These are phyloP conservation scores for Aspergillus hortae DNA, from an alignment of 2,329 filamentous ascomycete species.

Conservation along the genomic window DNA sequence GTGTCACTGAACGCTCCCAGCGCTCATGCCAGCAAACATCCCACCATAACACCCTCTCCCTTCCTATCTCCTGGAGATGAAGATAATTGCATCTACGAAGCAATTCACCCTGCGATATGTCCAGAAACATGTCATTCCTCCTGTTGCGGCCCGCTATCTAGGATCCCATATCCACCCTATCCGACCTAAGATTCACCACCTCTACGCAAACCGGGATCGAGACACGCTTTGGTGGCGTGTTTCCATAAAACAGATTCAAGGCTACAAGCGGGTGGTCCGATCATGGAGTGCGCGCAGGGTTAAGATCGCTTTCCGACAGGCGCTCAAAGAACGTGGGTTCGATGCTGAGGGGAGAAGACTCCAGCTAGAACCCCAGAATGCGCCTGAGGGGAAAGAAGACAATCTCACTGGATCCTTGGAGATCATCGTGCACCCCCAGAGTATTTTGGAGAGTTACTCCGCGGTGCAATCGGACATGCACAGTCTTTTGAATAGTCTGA, in stretches of 20 bases:
- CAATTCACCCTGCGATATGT: conserved; percentile 24
- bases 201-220: conserved; percentile 35
- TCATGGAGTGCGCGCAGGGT: conserved; percentile 43
- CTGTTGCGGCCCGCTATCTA: conserved; percentile 30
- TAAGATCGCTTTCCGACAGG: conserved; percentile 43
- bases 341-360: conserved; percentile 30
- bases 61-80: conserved; percentile 14
- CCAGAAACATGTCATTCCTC: conserved; percentile 19
- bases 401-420: conserved; percentile 37
- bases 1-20: background rate
- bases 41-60: background rate
- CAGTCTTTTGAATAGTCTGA: conserved; percentile 11
- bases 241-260: conserved; percentile 23
- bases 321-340: conserved; percentile 46
- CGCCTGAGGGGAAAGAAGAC: conserved; percentile 8
- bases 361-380: conserved; percentile 1
- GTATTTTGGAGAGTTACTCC: conserved; percentile 11
- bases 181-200: conserved; percentile 34
- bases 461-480: conserved; percentile 16
- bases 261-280: conserved; percentile 45
- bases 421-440: conserved; percentile 19
- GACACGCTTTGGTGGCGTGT: conserved; percentile 50
- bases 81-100: conserved; percentile 13
- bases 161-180: conserved; percentile 29
- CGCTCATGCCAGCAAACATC: background rate